phyloP scores from a whole-genome alignment of 495 filamentous ascomycete species.

The Podospora appendiculata region DNA sequence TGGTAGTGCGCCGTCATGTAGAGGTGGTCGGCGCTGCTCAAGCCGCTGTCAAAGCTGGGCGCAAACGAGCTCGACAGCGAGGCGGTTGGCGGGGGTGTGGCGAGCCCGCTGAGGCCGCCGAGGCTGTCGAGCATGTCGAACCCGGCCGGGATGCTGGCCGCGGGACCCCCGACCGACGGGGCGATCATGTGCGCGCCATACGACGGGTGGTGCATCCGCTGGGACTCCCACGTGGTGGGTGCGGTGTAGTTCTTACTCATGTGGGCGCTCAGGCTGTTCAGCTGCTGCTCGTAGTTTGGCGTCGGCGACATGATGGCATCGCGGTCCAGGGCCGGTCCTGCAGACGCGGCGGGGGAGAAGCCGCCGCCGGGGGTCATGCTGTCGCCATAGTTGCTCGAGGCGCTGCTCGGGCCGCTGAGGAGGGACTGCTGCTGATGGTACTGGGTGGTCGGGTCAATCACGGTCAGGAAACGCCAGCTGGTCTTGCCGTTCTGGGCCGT shows the following conservation, averaged over 20 bases:
- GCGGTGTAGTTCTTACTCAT: slow-evolving; percentile 38
- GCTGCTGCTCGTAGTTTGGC: slow-evolving; percentile 32
- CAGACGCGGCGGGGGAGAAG: neutral
- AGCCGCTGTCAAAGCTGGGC: slow-evolving; percentile 10
- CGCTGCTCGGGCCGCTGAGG: slow-evolving; percentile 5
- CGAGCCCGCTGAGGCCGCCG: slow-evolving; percentile 15
- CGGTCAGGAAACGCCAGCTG: slow-evolving; percentile 40
- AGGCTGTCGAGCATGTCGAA: slow-evolving; percentile 13
- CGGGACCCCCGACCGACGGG: neutral
- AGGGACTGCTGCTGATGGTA: slow-evolving; percentile 39
- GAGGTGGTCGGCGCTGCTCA: neutral
- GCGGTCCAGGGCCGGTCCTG: slow-evolving; percentile 15
- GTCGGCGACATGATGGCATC: slow-evolving; percentile 37
- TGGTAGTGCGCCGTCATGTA: neutral
- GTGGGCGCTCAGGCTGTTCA: slow-evolving; percentile 17
- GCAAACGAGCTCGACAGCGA: slow-evolving; percentile 17
- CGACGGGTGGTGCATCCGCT: neutral
- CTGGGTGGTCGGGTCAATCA: slow-evolving; percentile 35
- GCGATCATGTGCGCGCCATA: slow-evolving; percentile 3
- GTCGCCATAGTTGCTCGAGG: neutral
- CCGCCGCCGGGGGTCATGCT: neutral
- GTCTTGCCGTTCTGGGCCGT: slow-evolving; percentile 19
- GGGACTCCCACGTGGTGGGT: slow-evolving; percentile 23
- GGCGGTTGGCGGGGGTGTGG: slow-evolving; percentile 24
- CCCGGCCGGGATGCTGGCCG: neutral